Conservation (phyloP, 306 rosid genomes). For the Carpinus fangiana region DNA sequence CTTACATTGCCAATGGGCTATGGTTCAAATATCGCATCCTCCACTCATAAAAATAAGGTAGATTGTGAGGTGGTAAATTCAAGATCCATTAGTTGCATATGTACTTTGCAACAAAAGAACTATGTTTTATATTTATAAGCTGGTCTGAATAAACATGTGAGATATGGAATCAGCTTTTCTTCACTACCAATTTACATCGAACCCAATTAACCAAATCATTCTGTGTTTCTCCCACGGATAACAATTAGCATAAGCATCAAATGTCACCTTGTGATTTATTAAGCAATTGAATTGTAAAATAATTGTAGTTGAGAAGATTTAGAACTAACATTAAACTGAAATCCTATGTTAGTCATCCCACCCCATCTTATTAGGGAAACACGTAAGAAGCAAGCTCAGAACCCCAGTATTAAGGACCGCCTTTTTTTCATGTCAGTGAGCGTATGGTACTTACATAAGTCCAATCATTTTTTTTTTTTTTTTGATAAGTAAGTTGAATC, state of each 20-base stretch:
- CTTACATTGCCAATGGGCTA: neutral
- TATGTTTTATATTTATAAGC: neutral
- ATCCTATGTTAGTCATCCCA: neutral
- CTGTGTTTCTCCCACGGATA: neutral
- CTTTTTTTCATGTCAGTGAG: neutral
- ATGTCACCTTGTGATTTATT: neutral
- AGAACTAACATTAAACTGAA: neutral
- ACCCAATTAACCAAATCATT: neutral
- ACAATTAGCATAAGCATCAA: neutral
- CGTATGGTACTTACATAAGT: neutral
- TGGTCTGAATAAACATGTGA: neutral
- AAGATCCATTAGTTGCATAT: neutral
- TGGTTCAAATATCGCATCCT: neutral
- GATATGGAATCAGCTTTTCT: neutral
- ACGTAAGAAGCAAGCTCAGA: neutral
- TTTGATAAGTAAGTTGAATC: too few relatives aligned
- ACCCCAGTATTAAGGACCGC: neutral
- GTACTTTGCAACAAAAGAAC: neutral
- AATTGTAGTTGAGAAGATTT: neutral
- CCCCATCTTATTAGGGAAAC: neutral
- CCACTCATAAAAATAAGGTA: neutral
- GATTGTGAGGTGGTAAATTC: neutral
- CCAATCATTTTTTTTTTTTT: too few relatives aligned
- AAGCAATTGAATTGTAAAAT: too few relatives aligned
- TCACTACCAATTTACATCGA: neutral